phyloP scores from a whole-genome alignment of 108 stramenopile species.

The Asterionellopsis glacialis region DNA sequence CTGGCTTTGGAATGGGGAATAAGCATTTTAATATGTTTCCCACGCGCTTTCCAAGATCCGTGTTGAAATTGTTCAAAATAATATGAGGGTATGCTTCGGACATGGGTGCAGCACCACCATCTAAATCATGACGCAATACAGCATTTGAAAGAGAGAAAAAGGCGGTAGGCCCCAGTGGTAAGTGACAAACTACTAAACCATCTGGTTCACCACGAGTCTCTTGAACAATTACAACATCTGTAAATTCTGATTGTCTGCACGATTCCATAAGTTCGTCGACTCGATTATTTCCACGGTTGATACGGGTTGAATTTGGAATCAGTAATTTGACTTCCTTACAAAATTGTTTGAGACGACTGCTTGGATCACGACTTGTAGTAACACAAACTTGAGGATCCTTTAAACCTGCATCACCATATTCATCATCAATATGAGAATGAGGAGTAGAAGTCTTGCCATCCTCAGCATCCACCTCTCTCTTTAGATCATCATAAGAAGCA shows the following conservation, averaged over 20 bases:
- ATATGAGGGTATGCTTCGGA: conserved; percentile 94
- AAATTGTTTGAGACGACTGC: conserved; percentile 94
- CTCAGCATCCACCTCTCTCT: conserved; percentile 75
- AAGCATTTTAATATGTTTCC: conserved; percentile 92
- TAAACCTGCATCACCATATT: conserved; percentile 93
- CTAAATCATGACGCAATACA: conserved; percentile 95
- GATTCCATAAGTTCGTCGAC: conserved; percentile 91
- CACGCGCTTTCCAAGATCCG: conserved; percentile 84
- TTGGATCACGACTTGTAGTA: conserved; percentile 94
- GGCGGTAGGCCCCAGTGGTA: conserved; percentile 97
- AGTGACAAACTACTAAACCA: conserved; percentile 94
- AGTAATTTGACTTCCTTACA: conserved; percentile 96
- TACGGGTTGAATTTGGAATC: conserved; percentile 90
- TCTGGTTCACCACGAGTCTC: conserved; percentile 99
- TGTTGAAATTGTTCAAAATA: conserved; percentile 84
- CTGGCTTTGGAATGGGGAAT: conserved; percentile 91
- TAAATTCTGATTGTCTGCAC: conserved; percentile 88
- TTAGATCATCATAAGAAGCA: conserved; percentile 70
- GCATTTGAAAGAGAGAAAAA: conserved; percentile 90
- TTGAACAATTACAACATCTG: conserved; percentile 94
- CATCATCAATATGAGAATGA: conserved; percentile 87
- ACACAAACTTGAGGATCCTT: conserved; percentile 94
- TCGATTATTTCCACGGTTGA: conserved; percentile 95
- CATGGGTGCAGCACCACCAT: conserved; percentile 91
- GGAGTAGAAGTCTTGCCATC: conserved; percentile 61